A percentile compares a stretch with the other conserved stretches of the same genome.
phyloP scores from a whole-genome alignment of 345 rosid species.

The Punica granatum region DNA sequence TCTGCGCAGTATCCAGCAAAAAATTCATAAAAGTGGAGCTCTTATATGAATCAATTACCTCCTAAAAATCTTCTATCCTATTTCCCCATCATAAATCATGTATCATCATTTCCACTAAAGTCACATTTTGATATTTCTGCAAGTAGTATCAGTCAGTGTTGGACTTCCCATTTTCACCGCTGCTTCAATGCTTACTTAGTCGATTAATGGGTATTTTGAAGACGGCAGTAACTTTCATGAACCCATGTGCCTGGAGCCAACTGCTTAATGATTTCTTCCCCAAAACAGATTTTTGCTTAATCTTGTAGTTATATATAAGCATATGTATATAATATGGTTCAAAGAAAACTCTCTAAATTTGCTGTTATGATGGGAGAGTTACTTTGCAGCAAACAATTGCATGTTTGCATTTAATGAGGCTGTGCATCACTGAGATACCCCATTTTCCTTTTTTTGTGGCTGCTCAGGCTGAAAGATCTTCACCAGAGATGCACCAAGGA shows the following conservation, averaged over 20 bases:
- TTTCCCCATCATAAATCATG: too few species aligned
- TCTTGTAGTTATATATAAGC: neutral
- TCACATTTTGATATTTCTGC: neutral
- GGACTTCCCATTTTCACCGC: too few species aligned
- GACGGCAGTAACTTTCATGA: neutral
- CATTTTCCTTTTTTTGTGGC: neutral
- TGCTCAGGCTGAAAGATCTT: constrained; percentile 75
- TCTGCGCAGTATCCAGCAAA: neutral
- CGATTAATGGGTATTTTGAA: neutral
- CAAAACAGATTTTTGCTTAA: neutral
- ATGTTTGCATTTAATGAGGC: neutral
- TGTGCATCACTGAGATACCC: neutral
- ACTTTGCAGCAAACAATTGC: neutral
- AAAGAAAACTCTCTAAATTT: neutral
- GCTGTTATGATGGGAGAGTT: neutral
- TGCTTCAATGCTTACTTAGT: too few species aligned
- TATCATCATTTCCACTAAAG: neutral
- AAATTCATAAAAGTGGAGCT: neutral
- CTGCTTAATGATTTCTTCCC: neutral
- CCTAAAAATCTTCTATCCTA: neutral
- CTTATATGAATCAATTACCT: constrained; percentile 1
- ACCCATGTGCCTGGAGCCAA: neutral
- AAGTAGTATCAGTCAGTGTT: neutral
- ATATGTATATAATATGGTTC: neutral
- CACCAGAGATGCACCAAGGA: constrained; percentile 82